These are phyloP conservation scores for Iris pallida DNA, from an alignment of 116 monocot genomes.

Conservation along the genomic window DNA sequence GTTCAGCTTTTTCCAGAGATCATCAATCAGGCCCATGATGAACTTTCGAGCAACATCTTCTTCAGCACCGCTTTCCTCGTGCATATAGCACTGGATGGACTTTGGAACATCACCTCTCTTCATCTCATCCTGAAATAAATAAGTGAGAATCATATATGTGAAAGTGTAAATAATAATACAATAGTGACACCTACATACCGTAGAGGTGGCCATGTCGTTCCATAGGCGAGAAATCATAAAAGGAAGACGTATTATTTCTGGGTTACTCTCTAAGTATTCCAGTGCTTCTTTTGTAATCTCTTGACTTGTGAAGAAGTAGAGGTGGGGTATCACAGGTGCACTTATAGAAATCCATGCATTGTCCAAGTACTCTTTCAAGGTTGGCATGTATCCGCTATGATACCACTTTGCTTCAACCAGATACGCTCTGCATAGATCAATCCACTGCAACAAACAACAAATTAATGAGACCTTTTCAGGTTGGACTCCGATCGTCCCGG, in stretches of 20 bases:
- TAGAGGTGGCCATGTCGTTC: slow-evolving; percentile 38
- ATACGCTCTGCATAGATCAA: slow-evolving; percentile 11
- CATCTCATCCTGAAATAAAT: slow-evolving; percentile 20
- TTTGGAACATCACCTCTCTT: slow-evolving; percentile 24
- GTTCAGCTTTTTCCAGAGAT: slow-evolving; percentile 23
- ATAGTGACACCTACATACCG: slow-evolving; percentile 10
- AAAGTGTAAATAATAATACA: not conserved
- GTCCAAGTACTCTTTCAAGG: slow-evolving; percentile 27
- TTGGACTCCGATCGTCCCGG: too few species aligned
- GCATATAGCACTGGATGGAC: slow-evolving; percentile 39
- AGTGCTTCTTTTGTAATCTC: slow-evolving; percentile 8
- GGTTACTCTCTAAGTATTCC: slow-evolving; percentile 5
- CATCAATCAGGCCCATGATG: slow-evolving; percentile 15
- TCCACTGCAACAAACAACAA: not conserved
- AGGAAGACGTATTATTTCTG: slow-evolving; percentile 6
- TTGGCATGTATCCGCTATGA: slow-evolving; percentile 18
- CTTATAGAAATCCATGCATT: slow-evolving; percentile 27
- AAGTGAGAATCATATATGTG: not conserved
- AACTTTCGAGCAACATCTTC: slow-evolving; percentile 22
- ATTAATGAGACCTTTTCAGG: not conserved
- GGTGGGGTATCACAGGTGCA: not conserved
- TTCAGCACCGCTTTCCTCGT: slow-evolving; percentile 14
- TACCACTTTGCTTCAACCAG: slow-evolving; percentile 12
- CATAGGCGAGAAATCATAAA: slow-evolving; percentile 26
- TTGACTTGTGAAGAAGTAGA: slow-evolving; percentile 8